Evolutionary conservation across 306 rosid species (phyloP).

Genomic region (Ormosia emarginata): DNA sequence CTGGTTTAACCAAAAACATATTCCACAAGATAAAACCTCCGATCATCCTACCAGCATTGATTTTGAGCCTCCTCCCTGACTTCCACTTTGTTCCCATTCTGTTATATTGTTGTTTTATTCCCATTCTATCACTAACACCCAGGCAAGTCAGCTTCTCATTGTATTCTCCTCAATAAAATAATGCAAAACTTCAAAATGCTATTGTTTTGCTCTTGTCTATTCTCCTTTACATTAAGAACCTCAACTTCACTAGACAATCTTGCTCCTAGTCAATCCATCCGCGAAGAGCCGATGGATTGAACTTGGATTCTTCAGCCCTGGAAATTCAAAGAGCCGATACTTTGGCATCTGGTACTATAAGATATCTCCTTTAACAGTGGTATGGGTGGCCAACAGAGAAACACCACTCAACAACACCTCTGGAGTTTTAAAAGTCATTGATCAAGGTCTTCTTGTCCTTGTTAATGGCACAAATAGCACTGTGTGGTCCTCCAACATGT

Average conservation of each 20-base stretch:
- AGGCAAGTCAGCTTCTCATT: too few relatives aligned
- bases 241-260: background rate
- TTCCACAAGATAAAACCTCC: background rate
- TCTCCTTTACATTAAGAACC: background rate
- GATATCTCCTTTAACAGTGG: slow-evolving; percentile 10
- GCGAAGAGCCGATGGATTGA: slow-evolving; percentile 23
- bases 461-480: background rate
- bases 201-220: background rate
- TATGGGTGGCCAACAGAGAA: slow-evolving; percentile 30
- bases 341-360: slow-evolving; percentile 19
- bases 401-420: background rate
- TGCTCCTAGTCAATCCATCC: background rate
- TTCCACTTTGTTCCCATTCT: too few relatives aligned
- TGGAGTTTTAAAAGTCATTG: slow-evolving; percentile 1
- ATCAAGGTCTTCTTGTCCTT: slow-evolving; percentile 16
- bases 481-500: slow-evolving; percentile 4
- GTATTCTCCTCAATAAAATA: background rate
- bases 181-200: background rate
- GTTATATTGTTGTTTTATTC: too few relatives aligned
- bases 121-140: too few relatives aligned
- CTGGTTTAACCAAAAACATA: background rate
- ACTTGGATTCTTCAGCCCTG: slow-evolving; percentile 22
- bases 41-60: too few relatives aligned
- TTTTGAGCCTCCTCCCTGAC: too few relatives aligned
- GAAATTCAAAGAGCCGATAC: background rate